Evolutionary conservation across 441 rosid genomes (phyloP).

Genomic region (Bocquillonia castaneifolia): DNA sequence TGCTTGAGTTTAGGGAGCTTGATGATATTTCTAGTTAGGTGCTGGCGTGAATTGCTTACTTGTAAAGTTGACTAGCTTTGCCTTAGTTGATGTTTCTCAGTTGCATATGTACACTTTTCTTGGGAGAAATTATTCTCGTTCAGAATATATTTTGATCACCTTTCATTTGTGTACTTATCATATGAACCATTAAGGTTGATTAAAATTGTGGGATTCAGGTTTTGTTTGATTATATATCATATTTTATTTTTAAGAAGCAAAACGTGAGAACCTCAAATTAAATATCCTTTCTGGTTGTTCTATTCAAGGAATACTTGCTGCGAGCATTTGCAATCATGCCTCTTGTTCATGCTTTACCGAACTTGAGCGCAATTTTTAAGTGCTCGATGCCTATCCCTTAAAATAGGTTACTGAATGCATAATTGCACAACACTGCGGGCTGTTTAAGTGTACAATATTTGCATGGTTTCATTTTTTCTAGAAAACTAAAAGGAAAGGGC

Average conservation of each 20-base stretch:
- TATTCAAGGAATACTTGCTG: neutral
- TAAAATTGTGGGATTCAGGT: neutral
- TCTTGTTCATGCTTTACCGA: no score
- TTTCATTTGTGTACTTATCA: neutral
- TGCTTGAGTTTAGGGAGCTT: no score
- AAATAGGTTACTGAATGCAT: no score
- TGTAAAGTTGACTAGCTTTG: neutral
- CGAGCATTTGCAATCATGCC: neutral
- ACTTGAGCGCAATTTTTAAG: no score
- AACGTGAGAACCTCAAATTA: neutral
- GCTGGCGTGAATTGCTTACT: neutral
- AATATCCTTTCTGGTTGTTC: neutral
- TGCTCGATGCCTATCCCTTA: no score
- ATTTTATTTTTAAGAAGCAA: neutral
- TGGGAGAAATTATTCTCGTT: no score
- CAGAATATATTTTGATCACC: neutral
- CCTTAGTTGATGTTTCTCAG: neutral
- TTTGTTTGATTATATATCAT: neutral
- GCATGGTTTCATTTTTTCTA: neutral
- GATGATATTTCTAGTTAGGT: neutral
- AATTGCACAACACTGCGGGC: no score
- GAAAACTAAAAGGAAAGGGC: no score
- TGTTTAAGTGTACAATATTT: neutral
- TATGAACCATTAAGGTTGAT: neutral
- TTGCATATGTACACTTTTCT: neutral